These are phyloP conservation scores for Talaromyces sp. DNA, from an alignment of 2,329 filamentous ascomycete species.

Conservation along the genomic window DNA sequence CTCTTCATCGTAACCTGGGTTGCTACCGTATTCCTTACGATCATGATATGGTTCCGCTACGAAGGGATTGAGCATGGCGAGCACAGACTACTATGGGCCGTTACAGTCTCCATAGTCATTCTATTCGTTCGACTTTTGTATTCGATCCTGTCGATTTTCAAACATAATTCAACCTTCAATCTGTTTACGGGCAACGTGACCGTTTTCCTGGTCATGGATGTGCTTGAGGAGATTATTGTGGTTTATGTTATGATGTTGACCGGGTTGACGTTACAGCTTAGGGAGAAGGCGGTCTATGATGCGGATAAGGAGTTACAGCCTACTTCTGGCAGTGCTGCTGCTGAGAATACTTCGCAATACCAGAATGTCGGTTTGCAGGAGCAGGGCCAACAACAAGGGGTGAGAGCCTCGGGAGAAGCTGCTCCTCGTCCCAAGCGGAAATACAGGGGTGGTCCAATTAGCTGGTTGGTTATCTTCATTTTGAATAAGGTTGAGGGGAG, in stretches of 20 bases:
- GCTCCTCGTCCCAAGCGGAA: background rate
- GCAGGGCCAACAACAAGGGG: background rate
- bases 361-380: background rate
- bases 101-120: conserved; percentile 28
- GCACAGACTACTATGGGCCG: conserved; percentile 27
- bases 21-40: conserved; percentile 33
- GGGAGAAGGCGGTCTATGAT: background rate
- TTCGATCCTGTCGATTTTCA: conserved; percentile 29
- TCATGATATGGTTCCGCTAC: conserved; percentile 25
- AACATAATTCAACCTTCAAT: conserved; percentile 23
- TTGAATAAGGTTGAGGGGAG: conserved; percentile 6
- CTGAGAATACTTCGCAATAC: background rate
- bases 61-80: conserved; percentile 27
- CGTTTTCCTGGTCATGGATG: conserved; percentile 29
- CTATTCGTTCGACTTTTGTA: conserved; percentile 32
- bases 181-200: conserved; percentile 24
- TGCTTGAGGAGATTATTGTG: conserved; percentile 30
- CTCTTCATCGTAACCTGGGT: conserved; percentile 34
- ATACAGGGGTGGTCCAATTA: conserved; percentile 10
- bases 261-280: conserved; percentile 21
- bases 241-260: conserved; percentile 27
- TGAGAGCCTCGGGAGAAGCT: background rate
- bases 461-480: conserved; percentile 2
- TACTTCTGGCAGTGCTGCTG: background rate
- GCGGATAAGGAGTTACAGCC: background rate